Base-by-base conservation (phyloP, 495 filamentous ascomycete species). In the Penicillium simplicissimum region DNA sequence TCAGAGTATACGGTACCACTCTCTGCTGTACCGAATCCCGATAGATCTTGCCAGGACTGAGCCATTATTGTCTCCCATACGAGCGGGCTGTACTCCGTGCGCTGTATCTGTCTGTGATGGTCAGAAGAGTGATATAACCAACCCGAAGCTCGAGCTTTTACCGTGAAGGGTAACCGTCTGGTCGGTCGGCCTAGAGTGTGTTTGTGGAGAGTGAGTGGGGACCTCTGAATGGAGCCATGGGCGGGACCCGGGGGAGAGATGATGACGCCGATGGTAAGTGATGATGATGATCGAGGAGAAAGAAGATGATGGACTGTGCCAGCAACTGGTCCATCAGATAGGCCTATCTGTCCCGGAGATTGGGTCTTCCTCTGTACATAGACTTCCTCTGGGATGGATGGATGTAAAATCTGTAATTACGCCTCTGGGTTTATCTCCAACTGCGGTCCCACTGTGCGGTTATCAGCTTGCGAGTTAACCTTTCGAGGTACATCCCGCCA, bases 181-280 rank as follows among this genome's bases (percentile, higher is more conserved):
- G 47, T 33, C 21, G 15, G 3, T 28, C 21, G 21, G 14, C 8
- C 21, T 23, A 48, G 38, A 15, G 38, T 43, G 38, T 23, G 19
- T 13, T 25, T 28, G 48, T 31, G 48, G 31, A 52, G 25, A 52
- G 48, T 45, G 43, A 35, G 59, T 56, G 62, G 57, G 49, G 45
- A 51, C 51, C 55, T 51, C 4, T 19, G 53, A 48, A 36, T 59
- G 57, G 48, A 59, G 57, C 53, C 53, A 59, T 35, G 49, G 56
- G 59, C 55, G 65, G 62, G 23, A 55, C 57, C 56, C 19, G 28
- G 66, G 61, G 54, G 35, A 31, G 15, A 48, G 33, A 45, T 28
- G 37, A 59, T 62, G 62, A 68, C 56, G 63, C 38, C 45, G 56
- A 60, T 55, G 60, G 55, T 57, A 59, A 66, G 62, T 69, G 60